A percentile compares a stretch with the other conserved stretches of the same genome.
Evolutionary conservation across 2,329 filamentous ascomycete species (phyloP).

Genomic region (Arthroderma sp.): DNA sequence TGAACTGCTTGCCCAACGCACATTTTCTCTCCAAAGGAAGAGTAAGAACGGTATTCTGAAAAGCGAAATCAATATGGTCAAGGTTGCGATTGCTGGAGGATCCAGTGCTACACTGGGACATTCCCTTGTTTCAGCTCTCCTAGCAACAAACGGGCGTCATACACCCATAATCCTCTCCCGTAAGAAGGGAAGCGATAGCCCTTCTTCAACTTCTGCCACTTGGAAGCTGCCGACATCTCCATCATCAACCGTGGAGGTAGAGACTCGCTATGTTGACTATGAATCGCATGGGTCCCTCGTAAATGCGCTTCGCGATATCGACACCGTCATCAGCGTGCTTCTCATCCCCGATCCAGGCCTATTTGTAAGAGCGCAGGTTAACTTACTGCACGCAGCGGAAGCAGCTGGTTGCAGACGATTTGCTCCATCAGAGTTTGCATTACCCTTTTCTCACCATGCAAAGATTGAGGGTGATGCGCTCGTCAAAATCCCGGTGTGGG

Average conservation of each 20-base stretch:
- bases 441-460: slow-evolving; percentile 10
- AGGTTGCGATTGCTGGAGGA: slow-evolving; percentile 7
- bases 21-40: too few species aligned
- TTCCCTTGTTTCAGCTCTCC: slow-evolving; percentile 8
- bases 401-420: slow-evolving; percentile 34
- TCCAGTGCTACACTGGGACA: slow-evolving; percentile 4
- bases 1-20: too few species aligned
- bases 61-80: slow-evolving; percentile 3
- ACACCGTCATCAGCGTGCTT: slow-evolving; percentile 18
- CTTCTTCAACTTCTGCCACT: not conserved
- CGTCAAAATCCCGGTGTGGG: slow-evolving; percentile 16
- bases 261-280: slow-evolving; percentile 20
- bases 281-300: slow-evolving; percentile 11
- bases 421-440: slow-evolving; percentile 32
- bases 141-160: slow-evolving; percentile 12
- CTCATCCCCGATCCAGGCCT: slow-evolving; percentile 13
- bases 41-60: too few species aligned
- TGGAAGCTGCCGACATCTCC: slow-evolving; percentile 6
- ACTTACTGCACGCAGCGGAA: slow-evolving; percentile 31
- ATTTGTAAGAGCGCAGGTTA: slow-evolving; percentile 24
- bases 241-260: slow-evolving; percentile 6
- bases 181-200: slow-evolving; percentile 5
- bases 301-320: slow-evolving; percentile 13
- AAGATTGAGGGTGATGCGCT: slow-evolving; percentile 13
- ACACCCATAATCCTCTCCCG: slow-evolving; percentile 20